phyloP scores from a whole-genome alignment of 164 flowering plant genomes.

The Vitis cinerea region DNA sequence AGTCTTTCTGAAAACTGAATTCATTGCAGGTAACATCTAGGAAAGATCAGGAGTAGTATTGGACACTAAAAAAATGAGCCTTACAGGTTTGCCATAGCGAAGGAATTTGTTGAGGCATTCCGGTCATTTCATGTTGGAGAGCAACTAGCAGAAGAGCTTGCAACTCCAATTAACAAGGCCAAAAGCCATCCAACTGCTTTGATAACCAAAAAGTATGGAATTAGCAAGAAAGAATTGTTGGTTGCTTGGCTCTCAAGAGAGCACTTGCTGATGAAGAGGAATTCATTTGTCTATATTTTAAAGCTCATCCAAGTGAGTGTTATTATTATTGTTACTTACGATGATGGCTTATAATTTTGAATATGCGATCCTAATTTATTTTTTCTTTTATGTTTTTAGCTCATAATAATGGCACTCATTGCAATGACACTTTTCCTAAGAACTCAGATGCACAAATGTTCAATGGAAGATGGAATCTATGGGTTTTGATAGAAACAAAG shows the following conservation, averaged over 20 bases:
- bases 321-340: too few species aligned
- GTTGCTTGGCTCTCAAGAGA: slow-evolving; percentile 57
- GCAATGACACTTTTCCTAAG: slow-evolving; percentile 51
- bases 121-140: slow-evolving; percentile 28
- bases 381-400: slow-evolving; percentile 23
- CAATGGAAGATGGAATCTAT: slow-evolving; percentile 19
- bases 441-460: slow-evolving; percentile 37
- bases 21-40: slow-evolving; percentile 43
- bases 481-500: too few species aligned
- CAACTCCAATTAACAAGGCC: slow-evolving; percentile 27
- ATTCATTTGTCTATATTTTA: slow-evolving; percentile 58
- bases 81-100: slow-evolving; percentile 29
- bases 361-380: background rate
- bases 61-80: slow-evolving; percentile 24
- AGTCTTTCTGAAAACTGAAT: background rate
- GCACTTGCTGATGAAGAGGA: slow-evolving; percentile 25
- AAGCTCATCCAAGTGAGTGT: slow-evolving; percentile 39
- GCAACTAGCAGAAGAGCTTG: slow-evolving; percentile 27
- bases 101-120: slow-evolving; percentile 32
- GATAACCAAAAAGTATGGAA: slow-evolving; percentile 44
- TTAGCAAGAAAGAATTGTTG: slow-evolving; percentile 46
- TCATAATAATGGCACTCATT: slow-evolving; percentile 30
- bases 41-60: slow-evolving; percentile 49
- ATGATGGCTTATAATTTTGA: background rate
- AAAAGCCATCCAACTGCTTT: slow-evolving; percentile 40